Evolutionary conservation across 75 land plant genomes (phyloP), one percentile per base, ranked within the genome.

Genomic region (Cunninghamia lanceolata): DNA sequence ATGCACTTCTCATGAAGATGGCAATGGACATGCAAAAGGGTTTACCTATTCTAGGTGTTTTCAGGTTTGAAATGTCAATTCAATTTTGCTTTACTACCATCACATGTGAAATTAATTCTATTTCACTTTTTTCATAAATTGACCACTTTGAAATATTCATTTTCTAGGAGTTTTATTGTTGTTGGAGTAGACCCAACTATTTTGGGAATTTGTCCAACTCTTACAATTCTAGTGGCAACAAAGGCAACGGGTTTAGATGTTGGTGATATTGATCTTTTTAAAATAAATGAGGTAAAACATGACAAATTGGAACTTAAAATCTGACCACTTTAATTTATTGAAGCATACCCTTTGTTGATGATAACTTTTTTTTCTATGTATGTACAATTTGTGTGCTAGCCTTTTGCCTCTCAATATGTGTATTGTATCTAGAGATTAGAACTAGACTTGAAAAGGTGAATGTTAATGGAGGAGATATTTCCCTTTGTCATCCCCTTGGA

Each of bases 381-480:
- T 35, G 3, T 50, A 56, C 45, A 75, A 56, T 16, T 46, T 40
- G 1, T 83, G 40, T 47, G 0, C 85, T 88, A 96, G 98, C 98
- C 99, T 54, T 97, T 96, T 93, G 98, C 98, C 30, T 97, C 99
- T 42, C 99, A 97, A 78, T 97, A 71, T 86, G 92, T 94, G 1
- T 97, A 96, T 70, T 95, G 99, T 86, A 84, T 86, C 28, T 89
- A 97, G 84, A 91, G 94, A 88, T 84, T 97, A 86, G 95, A 86
- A 35, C 91, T 97, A 13, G 95, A 97, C 90, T 91, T 32, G 91
- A 92, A 74, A 97, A 96, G 88, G 90, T 97, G 10, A 97, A 97
- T 92, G 98, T 96, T 15, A 97, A 97, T 89, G 99, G 99, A 83
- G 99, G 99, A 85, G 98, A 98, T 85, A 89, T 97, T 50, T 98